Conservation (phyloP, 192 early-diverging fungal genomes). For the Backusella liffmaniae region DNA sequence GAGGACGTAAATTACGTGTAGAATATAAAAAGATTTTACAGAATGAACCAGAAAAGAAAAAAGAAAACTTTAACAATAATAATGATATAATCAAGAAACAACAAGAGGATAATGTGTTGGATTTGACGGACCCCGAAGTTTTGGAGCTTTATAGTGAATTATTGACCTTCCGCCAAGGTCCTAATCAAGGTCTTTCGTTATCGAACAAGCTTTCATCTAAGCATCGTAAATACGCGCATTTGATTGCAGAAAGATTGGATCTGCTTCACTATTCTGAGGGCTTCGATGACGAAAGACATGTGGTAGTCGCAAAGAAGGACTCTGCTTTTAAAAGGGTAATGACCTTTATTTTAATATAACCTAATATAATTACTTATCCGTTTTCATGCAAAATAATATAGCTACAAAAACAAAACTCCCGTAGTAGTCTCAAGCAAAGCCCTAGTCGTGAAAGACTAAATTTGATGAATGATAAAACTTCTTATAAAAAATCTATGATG, state of each 20-base stretch:
- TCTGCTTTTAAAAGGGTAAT: constrained; percentile 20
- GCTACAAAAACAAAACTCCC: constrained; percentile 15
- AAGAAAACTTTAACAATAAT: neutral
- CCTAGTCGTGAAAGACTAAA: constrained; percentile 25
- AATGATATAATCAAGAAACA: neutral
- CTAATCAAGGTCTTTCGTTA: constrained; percentile 64
- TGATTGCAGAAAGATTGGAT: constrained; percentile 72
- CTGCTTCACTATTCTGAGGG: constrained; percentile 50
- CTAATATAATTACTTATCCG: neutral
- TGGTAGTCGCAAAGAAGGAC: constrained; percentile 43
- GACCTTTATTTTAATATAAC: neutral
- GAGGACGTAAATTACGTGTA: constrained; percentile 72
- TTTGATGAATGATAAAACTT: neutral
- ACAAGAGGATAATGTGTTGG: constrained; percentile 37
- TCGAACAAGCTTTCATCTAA: constrained; percentile 56
- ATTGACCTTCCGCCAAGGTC: constrained; percentile 70
- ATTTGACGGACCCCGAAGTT: constrained; percentile 71
- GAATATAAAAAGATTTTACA: constrained; percentile 81
- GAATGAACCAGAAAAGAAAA: constrained; percentile 24
- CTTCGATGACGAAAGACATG: constrained; percentile 44
- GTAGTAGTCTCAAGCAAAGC: constrained; percentile 33
- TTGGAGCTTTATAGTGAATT: constrained; percentile 70
- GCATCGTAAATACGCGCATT: constrained; percentile 60
- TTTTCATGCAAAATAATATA: neutral
- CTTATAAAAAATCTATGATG: constrained; percentile 37